Conservation (phyloP, 2,329 filamentous ascomycete species). For the Talaromyces sp. region DNA sequence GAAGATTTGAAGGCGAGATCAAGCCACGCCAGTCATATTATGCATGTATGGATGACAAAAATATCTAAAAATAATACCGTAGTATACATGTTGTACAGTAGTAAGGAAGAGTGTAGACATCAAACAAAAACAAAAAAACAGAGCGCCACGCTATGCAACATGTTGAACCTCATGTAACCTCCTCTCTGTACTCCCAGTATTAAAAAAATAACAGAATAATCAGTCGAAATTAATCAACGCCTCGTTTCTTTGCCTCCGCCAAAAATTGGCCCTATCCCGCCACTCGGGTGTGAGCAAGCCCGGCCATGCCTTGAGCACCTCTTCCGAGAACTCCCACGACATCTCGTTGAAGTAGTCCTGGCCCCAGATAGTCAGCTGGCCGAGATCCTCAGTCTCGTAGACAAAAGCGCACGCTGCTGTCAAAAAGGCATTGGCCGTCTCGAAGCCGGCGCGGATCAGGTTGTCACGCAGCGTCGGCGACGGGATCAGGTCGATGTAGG, state of each 20-base stretch:
- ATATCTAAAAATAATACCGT: neutral
- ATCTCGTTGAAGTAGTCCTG: conserved; percentile 38
- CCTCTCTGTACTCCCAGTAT: neutral
- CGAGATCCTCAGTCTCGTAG: conserved; percentile 31
- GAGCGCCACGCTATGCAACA: neutral
- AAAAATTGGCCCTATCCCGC: conserved; percentile 38
- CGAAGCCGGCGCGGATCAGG: conserved; percentile 29
- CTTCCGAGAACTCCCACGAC: conserved; percentile 40
- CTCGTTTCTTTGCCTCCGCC: conserved; percentile 35
- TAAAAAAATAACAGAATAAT: neutral
- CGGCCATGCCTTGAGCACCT: conserved; percentile 35
- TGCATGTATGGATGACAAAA: neutral
- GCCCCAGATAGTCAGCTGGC: conserved; percentile 41
- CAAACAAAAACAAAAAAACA: neutral
- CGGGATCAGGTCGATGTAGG: conserved; percentile 39
- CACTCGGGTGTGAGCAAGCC: conserved; percentile 36
- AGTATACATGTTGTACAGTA: neutral
- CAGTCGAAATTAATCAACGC: conserved; percentile 16
- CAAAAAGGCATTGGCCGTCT: conserved; percentile 35
- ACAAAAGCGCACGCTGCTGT: conserved; percentile 32
- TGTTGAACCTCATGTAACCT: neutral
- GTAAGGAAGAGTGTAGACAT: neutral
- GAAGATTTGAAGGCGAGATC: neutral
- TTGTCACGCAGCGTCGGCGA: conserved; percentile 36
- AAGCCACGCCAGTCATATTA: neutral